Evolutionary conservation across 768 basidiomycete species (phyloP), one percentile per base, ranked within the genome.

Genomic region (Suillus americanus): DNA sequence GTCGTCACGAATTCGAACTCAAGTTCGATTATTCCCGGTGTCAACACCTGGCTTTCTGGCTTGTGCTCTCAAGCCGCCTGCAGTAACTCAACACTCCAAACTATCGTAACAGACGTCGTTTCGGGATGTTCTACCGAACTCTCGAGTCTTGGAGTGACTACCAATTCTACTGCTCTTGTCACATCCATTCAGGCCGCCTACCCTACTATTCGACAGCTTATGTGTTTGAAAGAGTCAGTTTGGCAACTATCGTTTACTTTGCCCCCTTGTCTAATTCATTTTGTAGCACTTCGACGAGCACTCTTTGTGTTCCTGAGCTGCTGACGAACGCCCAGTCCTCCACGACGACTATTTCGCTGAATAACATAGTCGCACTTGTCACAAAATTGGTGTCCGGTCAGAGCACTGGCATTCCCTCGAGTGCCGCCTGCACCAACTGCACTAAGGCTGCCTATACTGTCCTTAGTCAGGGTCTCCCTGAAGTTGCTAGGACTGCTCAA

Each of bases 191-290:
- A 90, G 70, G 68, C 71, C 51, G 80, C 72, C 38, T 93, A 90
- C 72, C 88, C 90, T 2, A 78, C 82, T 2, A 79, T 79, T 4
- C 81, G 89, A 61, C 73, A 88, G 66, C 70, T 88, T 9, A 72
- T 77, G 12, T 94, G 91, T 72, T 75, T 92, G 69, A 81, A 86
- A 64, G 83, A 90, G 91, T 92, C 71, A 66, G 87, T 81, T 14
- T 30, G 28, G 28, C 5, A 23, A 46, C 51, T 28, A 23, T 45
- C 16, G 35, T n/a, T 40, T 41, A 7, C 30, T 7, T 13, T 41
- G 1, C 48, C 51, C 2, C 59, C 43, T 63, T 20, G 13, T 23
- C 54, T 64, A 16, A 35, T 46, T 16, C 25, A 33, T 57, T 62
- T 48, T 65, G 57, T 66, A 78, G 78, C 66, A 76, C 80, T 45